Conservation (phyloP, 1,139 yeast genomes). For the Lodderomyces metapsilosis region DNA sequence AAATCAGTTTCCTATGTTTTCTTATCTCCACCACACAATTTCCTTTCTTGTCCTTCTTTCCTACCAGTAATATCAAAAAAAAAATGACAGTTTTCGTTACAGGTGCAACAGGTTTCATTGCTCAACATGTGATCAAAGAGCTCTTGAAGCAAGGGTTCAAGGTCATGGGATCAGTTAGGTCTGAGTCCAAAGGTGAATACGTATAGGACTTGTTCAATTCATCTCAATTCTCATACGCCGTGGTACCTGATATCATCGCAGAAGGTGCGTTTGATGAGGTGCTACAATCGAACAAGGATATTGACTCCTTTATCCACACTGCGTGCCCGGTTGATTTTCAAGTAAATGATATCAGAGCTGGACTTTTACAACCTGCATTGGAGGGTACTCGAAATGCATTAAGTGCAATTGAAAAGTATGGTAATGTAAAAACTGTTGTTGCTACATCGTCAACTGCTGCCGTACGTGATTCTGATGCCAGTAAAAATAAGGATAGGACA, state of each 20-base stretch:
- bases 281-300: conserved; percentile 46
- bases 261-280: conserved; percentile 55
- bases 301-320: conserved; percentile 54
- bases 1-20: too few relatives aligned
- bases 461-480: conserved; percentile 13
- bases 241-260: conserved; percentile 26
- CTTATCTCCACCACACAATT: too few relatives aligned
- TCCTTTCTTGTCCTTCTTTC: too few relatives aligned
- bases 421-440: conserved; percentile 26
- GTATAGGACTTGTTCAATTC: conserved; percentile 16
- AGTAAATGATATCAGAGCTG: conserved; percentile 28
- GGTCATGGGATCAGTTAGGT: conserved; percentile 32
- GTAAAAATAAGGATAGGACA: conserved; percentile 16
- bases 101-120: conserved; percentile 58
- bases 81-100: conserved; percentile 38
- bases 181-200: conserved; percentile 25
- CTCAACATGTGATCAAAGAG: conserved; percentile 34
- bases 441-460: conserved; percentile 29
- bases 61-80: background rate
- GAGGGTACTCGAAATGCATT: conserved; percentile 31
- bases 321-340: conserved; percentile 26
- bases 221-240: conserved; percentile 24
- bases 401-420: conserved; percentile 20
- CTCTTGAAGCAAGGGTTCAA: conserved; percentile 23
- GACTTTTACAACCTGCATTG: conserved; percentile 32